Conservation (phyloP, 305 asterid genomes). For the Withania somnifera region DNA sequence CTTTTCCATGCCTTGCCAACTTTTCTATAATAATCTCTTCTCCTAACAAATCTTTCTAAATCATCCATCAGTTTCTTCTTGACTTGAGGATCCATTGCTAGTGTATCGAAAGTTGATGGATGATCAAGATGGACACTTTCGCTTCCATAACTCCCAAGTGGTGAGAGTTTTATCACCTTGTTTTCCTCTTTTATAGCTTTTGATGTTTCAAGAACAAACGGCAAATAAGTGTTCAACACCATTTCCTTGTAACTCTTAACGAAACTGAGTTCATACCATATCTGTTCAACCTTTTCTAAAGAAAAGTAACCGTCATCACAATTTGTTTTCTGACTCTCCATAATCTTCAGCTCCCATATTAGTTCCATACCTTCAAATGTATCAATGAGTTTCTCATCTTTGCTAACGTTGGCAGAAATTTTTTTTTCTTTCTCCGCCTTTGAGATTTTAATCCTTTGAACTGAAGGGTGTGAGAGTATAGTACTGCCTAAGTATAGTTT, state of each 20-base stretch:
- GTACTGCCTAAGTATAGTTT: conserved; percentile 10
- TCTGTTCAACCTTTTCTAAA: neutral
- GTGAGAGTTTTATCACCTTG: conserved; percentile 10
- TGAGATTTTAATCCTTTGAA: conserved; percentile 5
- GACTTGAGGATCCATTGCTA: conserved; percentile 17
- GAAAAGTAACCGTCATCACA: neutral
- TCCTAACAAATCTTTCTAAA: conserved; percentile 7
- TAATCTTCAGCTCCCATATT: conserved; percentile 8
- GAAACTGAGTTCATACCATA: conserved; percentile 15
- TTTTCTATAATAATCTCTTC: conserved; percentile 14
- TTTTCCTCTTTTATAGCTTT: conserved; percentile 14
- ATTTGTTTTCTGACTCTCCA: conserved; percentile 4
- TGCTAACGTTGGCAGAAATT: neutral
- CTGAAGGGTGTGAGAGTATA: neutral
- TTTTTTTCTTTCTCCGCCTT: conserved; percentile 2
- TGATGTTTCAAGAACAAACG: conserved; percentile 13
- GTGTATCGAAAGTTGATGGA: conserved; percentile 18
- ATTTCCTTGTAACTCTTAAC: conserved; percentile 7
- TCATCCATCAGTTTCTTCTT: conserved; percentile 7
- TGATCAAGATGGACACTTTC: conserved; percentile 7
- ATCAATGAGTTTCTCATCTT: conserved; percentile 16
- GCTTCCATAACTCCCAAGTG: neutral
- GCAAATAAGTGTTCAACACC: conserved; percentile 13
- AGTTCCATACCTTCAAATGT: conserved; percentile 9
- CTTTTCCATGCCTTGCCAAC: conserved; percentile 18